phyloP scores from a whole-genome alignment of 768 basidiomycete genomes.

The Termitomyces sp. region DNA sequence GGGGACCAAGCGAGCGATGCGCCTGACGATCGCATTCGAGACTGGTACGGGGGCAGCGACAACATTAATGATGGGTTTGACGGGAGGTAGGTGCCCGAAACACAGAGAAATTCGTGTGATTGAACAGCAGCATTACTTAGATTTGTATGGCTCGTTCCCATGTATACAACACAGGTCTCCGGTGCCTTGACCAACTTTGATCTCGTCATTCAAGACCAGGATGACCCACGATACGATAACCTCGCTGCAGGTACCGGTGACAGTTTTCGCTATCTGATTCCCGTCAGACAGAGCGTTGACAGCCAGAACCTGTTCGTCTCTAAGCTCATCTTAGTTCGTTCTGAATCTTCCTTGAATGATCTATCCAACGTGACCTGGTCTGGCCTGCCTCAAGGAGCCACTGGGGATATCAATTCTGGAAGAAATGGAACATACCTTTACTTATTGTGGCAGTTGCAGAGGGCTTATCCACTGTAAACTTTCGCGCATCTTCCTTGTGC shows the following conservation, averaged over 20 bases:
- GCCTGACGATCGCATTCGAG: not conserved
- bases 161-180: not conserved
- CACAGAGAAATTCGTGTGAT: not conserved
- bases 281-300: not conserved
- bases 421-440: not conserved
- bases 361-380: not conserved
- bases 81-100: not conserved
- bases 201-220: not conserved
- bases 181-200: slow-evolving; percentile 3
- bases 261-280: slow-evolving; percentile 3
- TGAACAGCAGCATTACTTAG: not conserved
- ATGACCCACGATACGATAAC: not conserved
- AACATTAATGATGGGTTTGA: not conserved
- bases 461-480: not conserved
- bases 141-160: slow-evolving; percentile 5
- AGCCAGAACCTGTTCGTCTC: not conserved
- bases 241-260: slow-evolving; percentile 2
- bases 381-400: not conserved
- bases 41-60: not conserved
- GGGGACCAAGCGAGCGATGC: not conserved
- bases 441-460: not conserved
- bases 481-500: too few relatives aligned
- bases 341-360: not conserved
- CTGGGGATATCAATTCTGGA: not conserved
- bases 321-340: not conserved